Conservation (phyloP, 768 basidiomycete species). For the Cubamyces lactineus region DNA sequence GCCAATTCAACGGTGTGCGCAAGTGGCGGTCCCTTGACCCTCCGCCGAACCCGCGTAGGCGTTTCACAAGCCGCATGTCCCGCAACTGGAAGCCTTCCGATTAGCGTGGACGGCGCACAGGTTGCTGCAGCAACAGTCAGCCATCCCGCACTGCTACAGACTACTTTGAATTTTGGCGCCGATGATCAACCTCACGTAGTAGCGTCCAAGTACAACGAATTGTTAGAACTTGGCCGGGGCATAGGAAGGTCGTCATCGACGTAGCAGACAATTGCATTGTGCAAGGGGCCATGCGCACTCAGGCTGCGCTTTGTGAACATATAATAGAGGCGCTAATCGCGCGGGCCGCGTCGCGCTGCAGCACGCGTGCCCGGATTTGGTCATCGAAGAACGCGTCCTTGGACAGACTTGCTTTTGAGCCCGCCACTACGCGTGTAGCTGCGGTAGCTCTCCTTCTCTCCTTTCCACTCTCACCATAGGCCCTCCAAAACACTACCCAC, state of each 20-base stretch:
- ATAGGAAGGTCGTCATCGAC: too few relatives aligned
- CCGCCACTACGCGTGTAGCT: constrained; percentile 8
- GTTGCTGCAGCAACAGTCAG: constrained; percentile 56
- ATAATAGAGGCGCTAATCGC: background rate
- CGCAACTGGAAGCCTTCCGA: constrained; percentile 95
- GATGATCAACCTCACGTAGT: constrained; percentile 77
- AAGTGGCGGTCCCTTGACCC: constrained; percentile 48
- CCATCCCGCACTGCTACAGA: background rate
- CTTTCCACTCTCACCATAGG: background rate
- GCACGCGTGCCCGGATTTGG: constrained; percentile 21
- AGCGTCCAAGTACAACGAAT: too few relatives aligned
- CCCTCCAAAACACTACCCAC: constrained; percentile 1
- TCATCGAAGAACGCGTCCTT: constrained; percentile 21
- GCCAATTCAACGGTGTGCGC: too few relatives aligned
- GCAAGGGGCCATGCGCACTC: too few relatives aligned
- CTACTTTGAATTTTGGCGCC: background rate
- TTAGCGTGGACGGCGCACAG: constrained; percentile 97
- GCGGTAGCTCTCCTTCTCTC: constrained; percentile 14
- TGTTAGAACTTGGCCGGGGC: too few relatives aligned
- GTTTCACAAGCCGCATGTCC: constrained; percentile 94
- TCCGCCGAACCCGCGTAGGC: constrained; percentile 91
- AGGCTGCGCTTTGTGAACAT: too few relatives aligned
- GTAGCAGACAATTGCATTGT: too few relatives aligned
- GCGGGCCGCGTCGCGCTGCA: constrained; percentile 13
- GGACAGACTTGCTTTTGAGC: background rate